Conservation (phyloP, 1,139 yeast genomes). For the Lodderomyces beijingensis region DNA sequence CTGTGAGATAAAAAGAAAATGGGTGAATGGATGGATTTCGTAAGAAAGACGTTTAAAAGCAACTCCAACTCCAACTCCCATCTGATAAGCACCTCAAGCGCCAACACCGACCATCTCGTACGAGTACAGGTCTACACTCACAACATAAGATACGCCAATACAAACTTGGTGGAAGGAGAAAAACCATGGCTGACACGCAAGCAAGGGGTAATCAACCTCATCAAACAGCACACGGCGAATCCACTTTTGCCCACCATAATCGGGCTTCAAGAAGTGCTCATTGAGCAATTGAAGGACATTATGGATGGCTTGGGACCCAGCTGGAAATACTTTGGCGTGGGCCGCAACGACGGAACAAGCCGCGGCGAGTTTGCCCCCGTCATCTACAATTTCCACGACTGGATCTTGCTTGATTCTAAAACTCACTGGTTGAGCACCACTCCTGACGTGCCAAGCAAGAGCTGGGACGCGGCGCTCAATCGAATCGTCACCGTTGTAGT, state of each 20-base stretch:
- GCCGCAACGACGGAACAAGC: constrained; percentile 42
- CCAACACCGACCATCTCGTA: constrained; percentile 2
- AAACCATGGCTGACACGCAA: constrained; percentile 20
- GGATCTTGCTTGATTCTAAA: constrained; percentile 26
- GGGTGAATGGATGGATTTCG: too few species aligned
- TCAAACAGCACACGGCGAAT: constrained; percentile 14
- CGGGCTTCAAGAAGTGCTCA: constrained; percentile 29
- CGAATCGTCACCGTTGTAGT: constrained; percentile 39
- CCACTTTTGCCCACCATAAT: constrained; percentile 14
- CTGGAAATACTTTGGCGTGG: constrained; percentile 42
- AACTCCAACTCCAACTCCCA: too few species aligned
- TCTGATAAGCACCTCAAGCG: background rate
- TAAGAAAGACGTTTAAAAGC: too few species aligned
- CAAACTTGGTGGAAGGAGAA: constrained; percentile 20
- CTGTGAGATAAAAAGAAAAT: too few species aligned
- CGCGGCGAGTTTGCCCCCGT: constrained; percentile 45
- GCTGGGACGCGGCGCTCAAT: constrained; percentile 37
- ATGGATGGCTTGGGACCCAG: constrained; percentile 17
- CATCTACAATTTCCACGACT: constrained; percentile 27
- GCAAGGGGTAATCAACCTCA: constrained; percentile 19
- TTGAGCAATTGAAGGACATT: constrained; percentile 27
- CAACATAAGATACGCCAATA: constrained; percentile 23
- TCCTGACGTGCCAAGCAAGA: constrained; percentile 35
- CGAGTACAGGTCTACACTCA: constrained; percentile 20
- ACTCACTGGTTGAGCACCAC: constrained; percentile 41